phyloP scores from a whole-genome alignment of 2,329 filamentous ascomycete genomes.

The Alternaria conjuncta region DNA sequence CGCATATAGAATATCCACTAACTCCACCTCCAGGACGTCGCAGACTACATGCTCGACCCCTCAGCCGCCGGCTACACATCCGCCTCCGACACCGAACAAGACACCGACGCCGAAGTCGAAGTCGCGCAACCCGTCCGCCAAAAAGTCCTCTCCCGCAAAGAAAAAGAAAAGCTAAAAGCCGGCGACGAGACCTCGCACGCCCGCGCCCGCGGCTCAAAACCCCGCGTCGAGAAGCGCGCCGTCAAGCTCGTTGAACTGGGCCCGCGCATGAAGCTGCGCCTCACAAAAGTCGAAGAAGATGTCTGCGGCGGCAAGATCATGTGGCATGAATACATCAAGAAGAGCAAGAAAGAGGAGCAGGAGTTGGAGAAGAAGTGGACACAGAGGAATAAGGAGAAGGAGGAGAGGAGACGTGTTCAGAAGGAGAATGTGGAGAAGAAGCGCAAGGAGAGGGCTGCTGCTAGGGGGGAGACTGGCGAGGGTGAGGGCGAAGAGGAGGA shows the following conservation, averaged over 20 bases:
- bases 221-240: constrained; percentile 77
- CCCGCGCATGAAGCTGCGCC: constrained; percentile 82
- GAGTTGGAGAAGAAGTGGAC: constrained; percentile 86
- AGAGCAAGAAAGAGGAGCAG: constrained; percentile 77
- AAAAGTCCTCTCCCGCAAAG: constrained; percentile 65
- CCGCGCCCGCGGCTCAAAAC: constrained; percentile 47
- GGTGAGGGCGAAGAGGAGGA: constrained; percentile 58
- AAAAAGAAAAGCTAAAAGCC: constrained; percentile 52
- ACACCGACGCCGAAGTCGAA: constrained; percentile 96
- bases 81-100: constrained; percentile 89
- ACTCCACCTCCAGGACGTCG: constrained; percentile 67
- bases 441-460: constrained; percentile 62
- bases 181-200: constrained; percentile 48
- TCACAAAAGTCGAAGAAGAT: constrained; percentile 97
- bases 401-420: constrained; percentile 79
- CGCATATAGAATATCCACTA: neutral
- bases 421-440: constrained; percentile 92
- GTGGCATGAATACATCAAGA: constrained; percentile 96
- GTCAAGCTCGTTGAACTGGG: constrained; percentile 93
- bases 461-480: constrained; percentile 46
- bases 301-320: constrained; percentile 87
- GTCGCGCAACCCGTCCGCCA: constrained; percentile 67
- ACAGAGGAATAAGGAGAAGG: constrained; percentile 78
- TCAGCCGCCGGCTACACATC: constrained; percentile 84
- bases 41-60: constrained; percentile 89